A percentile compares a stretch with the other conserved stretches of the same genome.
Evolutionary conservation across 2,329 filamentous ascomycete species (phyloP).

Genomic region (Pseudogymnoascus verrucosus): DNA sequence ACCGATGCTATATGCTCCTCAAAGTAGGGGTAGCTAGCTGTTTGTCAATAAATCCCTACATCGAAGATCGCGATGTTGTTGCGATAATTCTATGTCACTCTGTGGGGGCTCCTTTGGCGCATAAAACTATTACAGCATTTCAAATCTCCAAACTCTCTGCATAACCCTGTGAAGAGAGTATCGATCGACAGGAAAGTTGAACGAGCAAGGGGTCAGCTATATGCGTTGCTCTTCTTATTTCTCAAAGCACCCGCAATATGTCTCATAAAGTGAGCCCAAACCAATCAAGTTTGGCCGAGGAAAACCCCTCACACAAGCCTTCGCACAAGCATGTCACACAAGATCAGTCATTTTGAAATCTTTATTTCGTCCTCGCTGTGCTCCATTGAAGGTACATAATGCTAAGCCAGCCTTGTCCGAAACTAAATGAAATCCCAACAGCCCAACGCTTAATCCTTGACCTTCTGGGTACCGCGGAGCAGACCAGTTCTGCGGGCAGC

Average conservation of each 20-base stretch:
- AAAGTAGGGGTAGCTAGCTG: background rate
- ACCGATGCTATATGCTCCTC: background rate
- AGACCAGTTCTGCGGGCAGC: slow-evolving; percentile 99
- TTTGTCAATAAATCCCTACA: background rate
- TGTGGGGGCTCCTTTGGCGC: background rate
- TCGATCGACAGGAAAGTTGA: background rate
- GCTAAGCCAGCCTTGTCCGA: slow-evolving; percentile 27
- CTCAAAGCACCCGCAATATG: background rate
- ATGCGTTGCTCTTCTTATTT: background rate
- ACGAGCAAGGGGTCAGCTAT: no score
- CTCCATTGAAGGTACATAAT: slow-evolving; percentile 28
- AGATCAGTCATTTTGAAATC: slow-evolving; percentile 11
- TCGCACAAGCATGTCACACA: slow-evolving; percentile 1
- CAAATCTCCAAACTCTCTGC: background rate
- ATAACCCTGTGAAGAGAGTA: background rate
- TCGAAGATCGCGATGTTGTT: background rate
- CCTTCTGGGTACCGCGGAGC: slow-evolving; percentile 99
- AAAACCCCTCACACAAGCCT: background rate
- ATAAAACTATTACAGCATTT: background rate
- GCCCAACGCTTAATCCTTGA: slow-evolving; percentile 68
- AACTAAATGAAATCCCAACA: slow-evolving; percentile 26
- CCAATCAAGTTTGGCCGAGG: background rate
- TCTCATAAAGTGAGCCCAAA: background rate
- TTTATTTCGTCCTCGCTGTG: slow-evolving; percentile 28
- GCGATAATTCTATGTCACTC: background rate